A percentile compares a stretch with the other conserved stretches of the same genome.
Evolutionary conservation across 805 yeast genomes (phyloP).

Genomic region (Suhomyces sp.): DNA sequence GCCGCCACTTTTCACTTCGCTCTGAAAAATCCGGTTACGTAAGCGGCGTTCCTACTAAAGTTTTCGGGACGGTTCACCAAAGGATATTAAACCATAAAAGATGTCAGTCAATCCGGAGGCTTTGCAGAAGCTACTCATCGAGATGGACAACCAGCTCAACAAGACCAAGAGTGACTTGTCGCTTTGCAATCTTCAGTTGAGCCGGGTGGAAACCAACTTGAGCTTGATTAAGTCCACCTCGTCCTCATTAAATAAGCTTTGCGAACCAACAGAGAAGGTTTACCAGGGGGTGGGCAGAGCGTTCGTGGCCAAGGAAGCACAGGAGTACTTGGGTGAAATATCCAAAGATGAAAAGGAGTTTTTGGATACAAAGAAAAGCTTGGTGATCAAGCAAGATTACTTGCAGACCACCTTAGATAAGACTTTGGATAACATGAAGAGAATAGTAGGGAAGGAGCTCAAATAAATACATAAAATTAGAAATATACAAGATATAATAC

Average conservation of each 20-base stretch:
- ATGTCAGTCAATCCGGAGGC: slow-evolving; percentile 42
- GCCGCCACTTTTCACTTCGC: background rate
- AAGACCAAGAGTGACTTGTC: slow-evolving; percentile 59
- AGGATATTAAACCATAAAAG: background rate
- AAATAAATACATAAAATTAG: background rate
- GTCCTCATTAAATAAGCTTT: slow-evolving; percentile 46
- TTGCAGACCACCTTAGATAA: slow-evolving; percentile 75
- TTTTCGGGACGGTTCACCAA: background rate
- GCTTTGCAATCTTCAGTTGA: slow-evolving; percentile 51
- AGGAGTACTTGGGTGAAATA: slow-evolving; percentile 48
- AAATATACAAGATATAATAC: background rate
- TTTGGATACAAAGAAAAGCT: slow-evolving; percentile 56
- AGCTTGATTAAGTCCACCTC: slow-evolving; percentile 56
- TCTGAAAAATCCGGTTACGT: background rate
- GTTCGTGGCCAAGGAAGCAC: slow-evolving; percentile 48
- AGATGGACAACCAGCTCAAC: slow-evolving; percentile 64
- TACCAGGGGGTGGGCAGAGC: slow-evolving; percentile 89
- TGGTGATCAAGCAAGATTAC: slow-evolving; percentile 68
- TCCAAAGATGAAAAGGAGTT: slow-evolving; percentile 51
- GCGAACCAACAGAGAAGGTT: slow-evolving; percentile 46
- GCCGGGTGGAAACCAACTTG: slow-evolving; percentile 47
- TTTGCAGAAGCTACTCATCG: slow-evolving; percentile 53
- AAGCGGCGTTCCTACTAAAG: background rate
- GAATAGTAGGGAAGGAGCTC: slow-evolving; percentile 27
- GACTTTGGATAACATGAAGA: slow-evolving; percentile 61